phyloP scores from a whole-genome alignment of 192 early-diverging fungal genomes.

The Mycoemilia scoparia region DNA sequence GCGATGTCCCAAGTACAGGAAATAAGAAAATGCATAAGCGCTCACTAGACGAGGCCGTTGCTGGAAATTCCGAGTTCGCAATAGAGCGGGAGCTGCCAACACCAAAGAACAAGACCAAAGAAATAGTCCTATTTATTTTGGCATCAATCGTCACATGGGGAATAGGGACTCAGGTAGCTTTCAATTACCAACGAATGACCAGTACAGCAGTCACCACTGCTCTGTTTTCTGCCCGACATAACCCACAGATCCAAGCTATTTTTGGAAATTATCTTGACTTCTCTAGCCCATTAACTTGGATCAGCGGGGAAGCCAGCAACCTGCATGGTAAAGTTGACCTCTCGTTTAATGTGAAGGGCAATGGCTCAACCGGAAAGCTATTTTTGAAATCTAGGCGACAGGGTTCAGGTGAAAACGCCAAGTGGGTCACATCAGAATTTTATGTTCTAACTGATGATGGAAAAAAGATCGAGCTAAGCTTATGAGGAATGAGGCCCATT shows the following conservation, averaged over 20 bases:
- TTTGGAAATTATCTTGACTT: constrained; percentile 25
- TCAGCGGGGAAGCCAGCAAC: constrained; percentile 28
- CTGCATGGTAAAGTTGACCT: constrained; percentile 28
- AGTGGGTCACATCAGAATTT: constrained; percentile 25
- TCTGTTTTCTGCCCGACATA: constrained; percentile 25
- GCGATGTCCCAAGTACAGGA: too few relatives aligned
- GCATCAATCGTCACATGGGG: constrained; percentile 25
- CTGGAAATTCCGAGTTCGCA: constrained; percentile 27
- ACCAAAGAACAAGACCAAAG: constrained; percentile 25
- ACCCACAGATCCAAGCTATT: constrained; percentile 11
- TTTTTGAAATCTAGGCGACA: constrained; percentile 23
- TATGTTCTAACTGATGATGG: constrained; percentile 19
- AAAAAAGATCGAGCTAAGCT: constrained; percentile 15
- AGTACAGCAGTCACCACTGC: constrained; percentile 30
- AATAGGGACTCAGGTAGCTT: constrained; percentile 20
- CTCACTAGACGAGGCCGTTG: constrained; percentile 15
- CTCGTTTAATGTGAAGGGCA: constrained; percentile 23
- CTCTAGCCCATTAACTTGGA: constrained; percentile 27
- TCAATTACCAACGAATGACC: constrained; percentile 32
- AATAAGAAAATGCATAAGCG: too few relatives aligned
- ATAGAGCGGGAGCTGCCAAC: constrained; percentile 22
- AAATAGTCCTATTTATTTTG: constrained; percentile 16
- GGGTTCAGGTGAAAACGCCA: constrained; percentile 27
- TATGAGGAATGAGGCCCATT: not conserved
- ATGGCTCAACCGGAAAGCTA: constrained; percentile 13